Percentiles rank a stretch among this genome's conserved stretches.
These are phyloP conservation scores for Termitomyces sp. DNA, from an alignment of 768 basidiomycete species.

Conservation along the genomic window DNA sequence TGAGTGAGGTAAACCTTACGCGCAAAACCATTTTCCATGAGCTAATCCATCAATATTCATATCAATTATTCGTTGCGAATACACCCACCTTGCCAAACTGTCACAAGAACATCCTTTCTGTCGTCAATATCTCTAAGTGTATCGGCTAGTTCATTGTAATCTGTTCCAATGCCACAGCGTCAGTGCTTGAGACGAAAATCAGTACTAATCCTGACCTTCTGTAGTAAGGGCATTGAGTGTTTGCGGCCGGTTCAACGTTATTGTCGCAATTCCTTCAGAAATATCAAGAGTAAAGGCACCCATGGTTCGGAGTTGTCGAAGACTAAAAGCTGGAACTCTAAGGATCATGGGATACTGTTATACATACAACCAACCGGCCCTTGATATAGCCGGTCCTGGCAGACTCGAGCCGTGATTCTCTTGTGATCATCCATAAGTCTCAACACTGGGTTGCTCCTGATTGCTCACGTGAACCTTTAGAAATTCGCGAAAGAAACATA, in stretches of 20 bases:
- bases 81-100: slow-evolving; percentile 60
- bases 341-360: background rate
- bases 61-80: background rate
- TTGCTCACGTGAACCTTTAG: no score
- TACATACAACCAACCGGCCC: background rate
- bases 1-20: slow-evolving; percentile 38
- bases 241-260: slow-evolving; percentile 60
- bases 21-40: slow-evolving; percentile 70
- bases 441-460: no score
- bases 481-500: no score
- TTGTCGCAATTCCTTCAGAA: slow-evolving; percentile 59
- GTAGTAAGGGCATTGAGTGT: slow-evolving; percentile 57
- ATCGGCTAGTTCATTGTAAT: slow-evolving; percentile 60
- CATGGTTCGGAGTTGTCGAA: slow-evolving; percentile 22
- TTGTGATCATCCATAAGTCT: no score
- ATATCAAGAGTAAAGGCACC: slow-evolving; percentile 46
- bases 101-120: slow-evolving; percentile 58
- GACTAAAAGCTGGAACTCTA: background rate
- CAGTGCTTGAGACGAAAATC: background rate
- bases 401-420: no score
- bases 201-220: slow-evolving; percentile 33
- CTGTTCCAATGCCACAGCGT: slow-evolving; percentile 26
- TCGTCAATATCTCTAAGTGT: slow-evolving; percentile 55
- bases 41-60: slow-evolving; percentile 29
- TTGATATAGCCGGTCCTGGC: no score